Evolutionary conservation across 306 rosid species (phyloP).

Genomic region (Prunus padus): DNA sequence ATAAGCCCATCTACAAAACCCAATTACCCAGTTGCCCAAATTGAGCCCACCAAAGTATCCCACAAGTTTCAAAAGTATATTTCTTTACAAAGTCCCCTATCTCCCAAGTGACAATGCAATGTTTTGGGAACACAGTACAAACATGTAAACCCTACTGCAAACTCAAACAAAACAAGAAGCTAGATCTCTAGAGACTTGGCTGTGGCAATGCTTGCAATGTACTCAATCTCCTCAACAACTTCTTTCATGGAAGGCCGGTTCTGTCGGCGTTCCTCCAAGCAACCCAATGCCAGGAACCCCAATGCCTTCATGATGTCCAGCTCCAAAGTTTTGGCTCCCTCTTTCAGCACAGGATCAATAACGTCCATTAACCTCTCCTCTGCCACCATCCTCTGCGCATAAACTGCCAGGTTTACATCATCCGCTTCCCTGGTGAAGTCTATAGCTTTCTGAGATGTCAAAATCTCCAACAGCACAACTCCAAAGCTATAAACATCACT

Average conservation of each 20-base stretch:
- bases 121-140: too few relatives aligned
- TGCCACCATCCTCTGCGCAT: conserved; percentile 52
- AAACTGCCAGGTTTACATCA: conserved; percentile 79
- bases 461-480: conserved; percentile 61
- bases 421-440: conserved; percentile 61
- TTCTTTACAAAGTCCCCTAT: too few relatives aligned
- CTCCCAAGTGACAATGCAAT: too few relatives aligned
- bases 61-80: too few relatives aligned
- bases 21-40: not conserved
- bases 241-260: conserved; percentile 86
- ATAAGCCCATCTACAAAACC: not conserved
- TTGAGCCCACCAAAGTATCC: not conserved
- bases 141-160: too few relatives aligned
- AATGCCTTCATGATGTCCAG: conserved; percentile 74
- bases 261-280: conserved; percentile 82
- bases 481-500: conserved; percentile 80
- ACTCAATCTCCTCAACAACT: conserved; percentile 67
- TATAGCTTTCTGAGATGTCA: conserved; percentile 71
- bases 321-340: conserved; percentile 51
- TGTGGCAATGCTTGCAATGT: conserved; percentile 58
- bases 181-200: conserved; percentile 35
- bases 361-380: conserved; percentile 62
- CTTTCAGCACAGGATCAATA: conserved; percentile 53
- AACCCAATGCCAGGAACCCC: conserved; percentile 67
- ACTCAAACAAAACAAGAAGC: not conserved